Base-by-base conservation (phyloP, 164 flowering plant genomes). In the Amborella trichopoda region DNA sequence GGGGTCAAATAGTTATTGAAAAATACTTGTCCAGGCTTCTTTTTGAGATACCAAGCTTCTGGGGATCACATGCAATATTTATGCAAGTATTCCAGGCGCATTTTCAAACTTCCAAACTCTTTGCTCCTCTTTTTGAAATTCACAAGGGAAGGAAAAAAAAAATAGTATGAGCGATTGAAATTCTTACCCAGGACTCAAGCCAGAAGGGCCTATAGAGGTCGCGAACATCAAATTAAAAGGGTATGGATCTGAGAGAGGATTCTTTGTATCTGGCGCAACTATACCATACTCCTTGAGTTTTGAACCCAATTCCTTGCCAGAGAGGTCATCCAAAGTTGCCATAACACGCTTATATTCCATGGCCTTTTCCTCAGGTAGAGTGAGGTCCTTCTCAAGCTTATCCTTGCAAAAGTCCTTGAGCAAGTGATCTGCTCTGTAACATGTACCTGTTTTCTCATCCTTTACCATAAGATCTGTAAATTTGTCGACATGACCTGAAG, bases 401-500 rank as follows among this genome's bases (percentile, higher is more conserved):
- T 90, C 96, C 53, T 79, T 86, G 62, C 98, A 90, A 41, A 71
- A 90, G 61, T 86, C 98, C 68, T 83, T 90, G 30, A 90, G 76
- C 70, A 90, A 65, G 60, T 90, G 95, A 59, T 86, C 98, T 19
- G 98, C 98, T n/a, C 97, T 77, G 56, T 77, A 81, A 51, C 94
- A 86, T 9, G 80, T 75, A 26, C 94, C 94, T 1, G 95, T 83
- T 54, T 79, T 83, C 55, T 83, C 95, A 69, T 90, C 97, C 70
- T 90, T 90, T 11, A 87, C 99, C 99, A 91, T 87, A 25, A 91
- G 95, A 52, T 91, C 99, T 23, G 95, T 91, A 55, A 91, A 91
- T 63, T 87, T 91, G 16, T 91, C 99, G 36, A 91, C 99, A 67
- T 91, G 99, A 49, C 99, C 96, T 3, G 99, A 91, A n/a, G 99